Base-by-base conservation (phyloP, 805 yeast genomes). In the Saccharomyces mikatae region DNA sequence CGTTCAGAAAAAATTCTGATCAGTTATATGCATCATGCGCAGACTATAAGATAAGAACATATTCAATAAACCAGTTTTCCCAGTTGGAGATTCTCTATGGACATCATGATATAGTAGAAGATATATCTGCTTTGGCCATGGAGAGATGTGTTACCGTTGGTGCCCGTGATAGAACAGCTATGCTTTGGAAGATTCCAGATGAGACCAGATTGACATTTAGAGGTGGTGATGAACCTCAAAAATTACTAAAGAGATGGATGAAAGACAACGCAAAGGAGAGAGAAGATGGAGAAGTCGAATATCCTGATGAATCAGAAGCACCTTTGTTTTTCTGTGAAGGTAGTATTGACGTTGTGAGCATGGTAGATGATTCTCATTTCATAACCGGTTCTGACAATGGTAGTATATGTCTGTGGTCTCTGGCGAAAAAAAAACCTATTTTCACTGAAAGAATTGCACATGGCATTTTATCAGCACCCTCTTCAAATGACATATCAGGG, bases 131-230 rank as follows among this genome's bases (percentile, higher is more conserved):
- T 0, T 74, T 94, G 57, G 80, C 81, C 9, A 83, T 84, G 69
- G 98, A 94, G 66, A 82, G 97, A 55, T 94, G 99, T 75, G 91
- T 94, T 17, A 89, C 96, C 27, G 98, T 92, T 31, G 99, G 99
- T 17, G 79, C 96, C 2, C 82, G 98, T 62, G 99, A 94, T 72
- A 84, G 95, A 64, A 88, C 97, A 4, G 97, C 92, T 9, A 86
- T 95, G 85, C 76, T 88, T 63, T 94, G 99, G 99, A 94, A 94
- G 69, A 89, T 94, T 60, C 82, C 96, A 27, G 99, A 94, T 64
- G 99, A 94, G 72, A 83, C 96, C 1, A 82, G 97, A 66, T 79
- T 94, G 63, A 90, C 97, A 0, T 92, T 92, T 70, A 80, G 96
- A 67, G 96, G 96, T 57, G 96, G 95, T 55, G 96, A 89, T 64